Percentiles rank a stretch among this genome's conserved stretches.
phyloP scores from a whole-genome alignment of 208 protist genomes.

The Leishmania braziliensis region DNA sequence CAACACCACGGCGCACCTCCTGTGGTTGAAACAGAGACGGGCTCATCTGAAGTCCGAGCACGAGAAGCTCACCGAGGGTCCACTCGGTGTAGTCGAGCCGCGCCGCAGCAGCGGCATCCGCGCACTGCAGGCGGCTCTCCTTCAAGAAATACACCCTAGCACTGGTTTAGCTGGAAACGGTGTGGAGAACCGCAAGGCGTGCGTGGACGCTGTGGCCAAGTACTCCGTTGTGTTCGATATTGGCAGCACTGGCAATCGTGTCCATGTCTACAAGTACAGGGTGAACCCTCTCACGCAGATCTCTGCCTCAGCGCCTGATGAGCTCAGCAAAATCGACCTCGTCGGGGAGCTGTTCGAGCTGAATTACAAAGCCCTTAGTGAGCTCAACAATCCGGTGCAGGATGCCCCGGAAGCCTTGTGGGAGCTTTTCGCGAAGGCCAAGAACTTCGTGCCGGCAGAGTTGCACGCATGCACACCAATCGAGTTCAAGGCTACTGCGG shows the following conservation, averaged over 20 bases:
- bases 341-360: slow-evolving; percentile 58
- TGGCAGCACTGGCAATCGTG: slow-evolving; percentile 84
- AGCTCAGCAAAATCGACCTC: slow-evolving; percentile 35
- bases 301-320: background rate
- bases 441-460: slow-evolving; percentile 38
- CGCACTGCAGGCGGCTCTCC: slow-evolving; percentile 10
- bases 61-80: background rate
- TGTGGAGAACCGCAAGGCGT: background rate
- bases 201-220: slow-evolving; percentile 2
- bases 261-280: slow-evolving; percentile 80
- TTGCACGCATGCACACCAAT: slow-evolving; percentile 54
- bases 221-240: slow-evolving; percentile 90
- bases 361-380: slow-evolving; percentile 48
- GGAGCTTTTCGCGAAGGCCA: slow-evolving; percentile 39
- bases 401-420: slow-evolving; percentile 39
- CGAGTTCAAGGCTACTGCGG: slow-evolving; percentile 77
- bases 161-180: too few relatives aligned
- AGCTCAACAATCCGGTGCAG: slow-evolving; percentile 29
- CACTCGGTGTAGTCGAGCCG: background rate
- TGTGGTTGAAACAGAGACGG: background rate
- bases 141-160: slow-evolving; percentile 7
- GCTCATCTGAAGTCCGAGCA: background rate
- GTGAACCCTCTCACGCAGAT: background rate
- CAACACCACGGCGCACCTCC: slow-evolving; percentile 3
- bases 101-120: slow-evolving; percentile 13